Evolutionary conservation across 2,329 filamentous ascomycete genomes (phyloP).

Genomic region (Xylariales sp.): DNA sequence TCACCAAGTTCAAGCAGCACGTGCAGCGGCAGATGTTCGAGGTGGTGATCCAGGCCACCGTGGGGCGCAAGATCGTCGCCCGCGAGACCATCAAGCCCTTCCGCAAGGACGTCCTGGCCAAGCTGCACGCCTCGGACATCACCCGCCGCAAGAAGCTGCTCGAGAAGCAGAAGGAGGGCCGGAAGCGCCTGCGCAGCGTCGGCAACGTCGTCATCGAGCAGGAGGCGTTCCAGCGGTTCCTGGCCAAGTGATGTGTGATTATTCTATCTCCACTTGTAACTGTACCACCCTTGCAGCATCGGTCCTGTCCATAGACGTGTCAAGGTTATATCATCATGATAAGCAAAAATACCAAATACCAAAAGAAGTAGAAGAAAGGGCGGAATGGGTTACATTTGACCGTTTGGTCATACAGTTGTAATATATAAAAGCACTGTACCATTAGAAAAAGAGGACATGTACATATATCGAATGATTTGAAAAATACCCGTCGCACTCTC

Average conservation of each 20-base stretch:
- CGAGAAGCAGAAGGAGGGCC: constrained; percentile 94
- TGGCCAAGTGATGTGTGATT: constrained; percentile 70
- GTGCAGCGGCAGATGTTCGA: constrained; percentile 97
- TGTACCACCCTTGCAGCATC: too few relatives aligned
- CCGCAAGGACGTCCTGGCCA: constrained; percentile 88
- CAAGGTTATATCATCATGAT: too few relatives aligned
- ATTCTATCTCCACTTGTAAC: too few relatives aligned
- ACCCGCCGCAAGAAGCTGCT: constrained; percentile 78
- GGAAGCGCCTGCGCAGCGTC: constrained; percentile 78
- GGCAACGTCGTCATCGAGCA: constrained; percentile 97
- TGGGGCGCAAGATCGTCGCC: constrained; percentile 78
- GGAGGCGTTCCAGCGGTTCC: constrained; percentile 88
- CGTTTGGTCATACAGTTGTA: too few relatives aligned
- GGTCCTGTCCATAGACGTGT: too few relatives aligned
- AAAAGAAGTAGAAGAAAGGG: too few relatives aligned
- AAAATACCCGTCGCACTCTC: too few relatives aligned
- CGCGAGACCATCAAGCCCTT: constrained; percentile 96
- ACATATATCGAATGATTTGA: too few relatives aligned
- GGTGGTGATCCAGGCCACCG: constrained; percentile 87
- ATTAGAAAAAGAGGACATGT: too few relatives aligned
- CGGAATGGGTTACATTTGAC: too few relatives aligned
- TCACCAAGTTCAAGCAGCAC: constrained; percentile 93
- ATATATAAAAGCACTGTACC: too few relatives aligned
- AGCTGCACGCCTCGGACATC: constrained; percentile 88
- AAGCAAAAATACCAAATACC: too few relatives aligned